Evolutionary conservation across 169 alveolate genomes (phyloP).

Genomic region (Plasmodium vivax): DNA sequence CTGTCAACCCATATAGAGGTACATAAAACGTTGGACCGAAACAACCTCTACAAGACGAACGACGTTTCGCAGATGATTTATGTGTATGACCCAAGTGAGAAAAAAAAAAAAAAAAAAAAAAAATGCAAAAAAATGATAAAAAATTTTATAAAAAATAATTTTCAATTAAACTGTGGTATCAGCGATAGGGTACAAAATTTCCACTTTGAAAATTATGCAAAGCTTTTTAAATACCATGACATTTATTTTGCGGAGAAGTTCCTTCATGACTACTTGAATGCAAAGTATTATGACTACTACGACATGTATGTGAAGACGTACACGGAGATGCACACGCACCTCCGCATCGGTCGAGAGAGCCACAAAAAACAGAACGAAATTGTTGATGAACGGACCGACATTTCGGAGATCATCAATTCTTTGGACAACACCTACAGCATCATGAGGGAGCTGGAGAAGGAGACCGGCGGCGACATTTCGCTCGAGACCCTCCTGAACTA

Average conservation of each 20-base stretch:
- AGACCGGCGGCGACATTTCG: background rate
- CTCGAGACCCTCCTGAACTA: slow-evolving; percentile 33
- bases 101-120: background rate
- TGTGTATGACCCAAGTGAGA: slow-evolving; percentile 67
- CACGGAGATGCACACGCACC: slow-evolving; percentile 43
- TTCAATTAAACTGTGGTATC: slow-evolving; percentile 31
- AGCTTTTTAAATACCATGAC: slow-evolving; percentile 53
- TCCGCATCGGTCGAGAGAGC: slow-evolving; percentile 3
- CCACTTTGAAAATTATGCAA: slow-evolving; percentile 37
- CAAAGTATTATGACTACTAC: slow-evolving; percentile 43
- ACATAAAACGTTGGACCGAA: slow-evolving; percentile 78
- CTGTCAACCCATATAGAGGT: slow-evolving; percentile 79
- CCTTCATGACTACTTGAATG: slow-evolving; percentile 28
- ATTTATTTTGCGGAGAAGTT: slow-evolving; percentile 50
- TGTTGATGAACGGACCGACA: slow-evolving; percentile 35
- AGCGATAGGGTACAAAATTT: slow-evolving; percentile 16
- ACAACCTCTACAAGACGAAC: slow-evolving; percentile 74
- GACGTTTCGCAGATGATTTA: slow-evolving; percentile 78
- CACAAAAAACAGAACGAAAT: slow-evolving; percentile 28
- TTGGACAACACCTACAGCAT: slow-evolving; percentile 36
- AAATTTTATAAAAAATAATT: slow-evolving; percentile 39
- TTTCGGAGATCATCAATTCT: slow-evolving; percentile 7
- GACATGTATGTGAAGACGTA: slow-evolving; percentile 56
- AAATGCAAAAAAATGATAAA: slow-evolving; percentile 5
- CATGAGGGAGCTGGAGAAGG: slow-evolving; percentile 32